These are phyloP conservation scores for Trichocladium uniseriatum DNA, from an alignment of 495 filamentous ascomycete species.

Conservation along the genomic window DNA sequence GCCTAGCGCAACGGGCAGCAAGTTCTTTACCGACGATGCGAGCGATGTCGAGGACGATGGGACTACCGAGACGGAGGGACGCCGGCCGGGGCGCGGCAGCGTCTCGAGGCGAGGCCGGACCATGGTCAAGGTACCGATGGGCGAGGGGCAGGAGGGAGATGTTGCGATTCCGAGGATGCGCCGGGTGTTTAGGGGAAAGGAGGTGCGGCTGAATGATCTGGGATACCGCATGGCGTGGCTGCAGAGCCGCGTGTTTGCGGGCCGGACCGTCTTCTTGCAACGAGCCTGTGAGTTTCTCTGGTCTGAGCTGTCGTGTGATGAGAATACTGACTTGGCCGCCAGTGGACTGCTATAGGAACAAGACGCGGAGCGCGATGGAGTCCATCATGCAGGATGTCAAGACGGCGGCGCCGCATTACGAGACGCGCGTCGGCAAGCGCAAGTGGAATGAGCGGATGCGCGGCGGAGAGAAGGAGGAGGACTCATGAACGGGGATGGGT, in stretches of 20 bases:
- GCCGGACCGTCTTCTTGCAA: conserved; percentile 80
- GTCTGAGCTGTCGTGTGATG: background rate
- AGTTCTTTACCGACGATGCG: conserved; percentile 55
- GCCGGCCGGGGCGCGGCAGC: conserved; percentile 17
- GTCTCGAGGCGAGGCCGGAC: conserved; percentile 15
- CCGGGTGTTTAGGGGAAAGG: conserved; percentile 57
- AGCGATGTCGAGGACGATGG: conserved; percentile 47
- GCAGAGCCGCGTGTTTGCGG: conserved; percentile 79
- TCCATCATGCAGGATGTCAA: conserved; percentile 60
- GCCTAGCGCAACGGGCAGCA: conserved; percentile 50
- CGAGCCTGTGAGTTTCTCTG: conserved; percentile 64
- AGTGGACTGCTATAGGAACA: conserved; percentile 95
- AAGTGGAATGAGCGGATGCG: conserved; percentile 63
- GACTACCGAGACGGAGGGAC: conserved; percentile 44
- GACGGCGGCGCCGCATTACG: conserved; percentile 70
- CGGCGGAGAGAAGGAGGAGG: conserved; percentile 29
- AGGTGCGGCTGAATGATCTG: conserved; percentile 80
- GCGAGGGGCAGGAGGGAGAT: conserved; percentile 55
- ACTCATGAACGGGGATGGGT: conserved; percentile 10
- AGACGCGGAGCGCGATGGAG: conserved; percentile 75
- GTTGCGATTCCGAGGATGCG: conserved; percentile 66
- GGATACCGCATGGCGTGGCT: conserved; percentile 94
- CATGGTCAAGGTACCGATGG: conserved; percentile 53
- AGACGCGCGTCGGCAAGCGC: conserved; percentile 81
- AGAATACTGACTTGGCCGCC: conserved; percentile 1